Evolutionary conservation across 768 basidiomycete species (phyloP), one percentile per base, ranked within the genome.

Genomic region (Calocera viscosa): DNA sequence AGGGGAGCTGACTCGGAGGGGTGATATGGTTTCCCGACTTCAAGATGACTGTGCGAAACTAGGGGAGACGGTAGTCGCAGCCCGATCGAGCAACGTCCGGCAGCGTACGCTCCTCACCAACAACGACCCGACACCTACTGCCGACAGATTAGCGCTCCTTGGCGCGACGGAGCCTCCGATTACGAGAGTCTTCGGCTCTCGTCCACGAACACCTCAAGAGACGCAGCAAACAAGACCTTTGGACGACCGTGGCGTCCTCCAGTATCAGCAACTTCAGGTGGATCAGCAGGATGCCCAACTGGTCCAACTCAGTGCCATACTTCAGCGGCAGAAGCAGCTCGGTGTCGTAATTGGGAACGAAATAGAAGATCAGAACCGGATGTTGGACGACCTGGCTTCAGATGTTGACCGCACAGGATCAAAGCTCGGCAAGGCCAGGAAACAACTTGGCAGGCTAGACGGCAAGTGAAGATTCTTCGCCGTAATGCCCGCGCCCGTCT

Each of bases 11-110:
- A 87, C 89, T 77, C 80, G 95, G 66, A 81, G 95, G 69, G 87
- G 87, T 68, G 94, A 94, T 72, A 87, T 96, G 86, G 86, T 94
- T 64, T 89, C 87, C 66, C 81, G 88, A 67, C 78, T 97, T 71
- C 88, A 89, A 76, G 92, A 94, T 74, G 94, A 97, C 74, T 88
- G 90, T 78, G 90, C 90, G 79, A 90, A 88, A 78, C 79, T 96
- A 67, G 84, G 85, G 40, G 85, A 85, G 80, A 90, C 95, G 81
- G 87, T 92, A 43, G 88, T 90, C 35, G 84, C 90, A 53, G 87
- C 75, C 83, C 72, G 49, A 60, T 72, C 40, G 41, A 66, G 65
- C 38, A 63, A 39, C 49, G 49, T 8, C 34, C 66, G 19, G 43
- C 70, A 24, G 8, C 12, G 24, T 39, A 14, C 64, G 64, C 34